Evolutionary conservation across 2,329 filamentous ascomycete species (phyloP).

Genomic region (Sclerotinia nivalis): DNA sequence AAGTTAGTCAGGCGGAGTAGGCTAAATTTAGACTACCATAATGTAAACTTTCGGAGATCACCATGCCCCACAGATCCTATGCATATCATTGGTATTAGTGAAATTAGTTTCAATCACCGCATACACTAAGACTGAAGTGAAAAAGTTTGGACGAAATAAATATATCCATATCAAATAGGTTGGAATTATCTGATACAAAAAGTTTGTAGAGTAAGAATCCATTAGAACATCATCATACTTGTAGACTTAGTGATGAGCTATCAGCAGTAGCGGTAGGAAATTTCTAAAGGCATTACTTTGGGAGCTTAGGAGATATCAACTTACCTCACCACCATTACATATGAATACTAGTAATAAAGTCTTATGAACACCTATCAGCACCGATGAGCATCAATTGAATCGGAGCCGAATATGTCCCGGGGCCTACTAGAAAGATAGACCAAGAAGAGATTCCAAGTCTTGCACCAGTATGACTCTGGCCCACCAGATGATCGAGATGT

Average conservation of each 20-base stretch:
- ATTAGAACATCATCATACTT: not conserved
- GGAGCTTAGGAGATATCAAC: not conserved
- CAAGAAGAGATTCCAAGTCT: too few species aligned
- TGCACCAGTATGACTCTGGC: too few species aligned
- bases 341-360: too few species aligned
- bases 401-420: too few species aligned
- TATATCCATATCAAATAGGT: not conserved
- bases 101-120: not conserved
- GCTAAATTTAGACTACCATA: constrained; percentile 4
- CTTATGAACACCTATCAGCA: too few species aligned
- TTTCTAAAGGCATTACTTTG: not conserved
- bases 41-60: not conserved
- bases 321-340: too few species aligned
- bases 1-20: not conserved
- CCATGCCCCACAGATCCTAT: not conserved
- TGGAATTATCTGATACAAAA: not conserved
- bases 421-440: too few species aligned
- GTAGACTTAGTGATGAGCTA: not conserved
- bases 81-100: not conserved
- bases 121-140: not conserved
- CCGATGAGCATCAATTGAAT: too few species aligned
- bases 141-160: not conserved
- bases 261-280: not conserved
- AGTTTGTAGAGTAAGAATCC: not conserved
- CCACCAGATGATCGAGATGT: too few species aligned